Percentiles rank a stretch among this genome's conserved stretches.
Conservation (phyloP, 345 rosid genomes). For the Heritiera fomes region DNA sequence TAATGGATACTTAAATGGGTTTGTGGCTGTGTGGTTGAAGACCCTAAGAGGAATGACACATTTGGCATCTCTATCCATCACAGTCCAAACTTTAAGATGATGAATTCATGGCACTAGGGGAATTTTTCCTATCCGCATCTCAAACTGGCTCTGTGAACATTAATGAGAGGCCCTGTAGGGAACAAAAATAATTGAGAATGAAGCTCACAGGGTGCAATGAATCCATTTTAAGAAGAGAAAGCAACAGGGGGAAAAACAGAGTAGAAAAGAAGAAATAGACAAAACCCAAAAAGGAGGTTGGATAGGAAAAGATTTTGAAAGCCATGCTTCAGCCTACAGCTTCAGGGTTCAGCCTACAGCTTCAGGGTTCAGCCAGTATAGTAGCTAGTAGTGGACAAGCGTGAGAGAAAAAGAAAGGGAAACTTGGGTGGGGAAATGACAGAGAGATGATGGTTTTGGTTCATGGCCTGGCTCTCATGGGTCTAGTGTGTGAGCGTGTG, state of each 20-base stretch:
- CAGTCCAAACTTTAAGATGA: conserved; percentile 18
- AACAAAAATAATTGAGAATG: conserved; percentile 28
- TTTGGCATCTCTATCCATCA: conserved; percentile 3
- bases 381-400: conserved; percentile 34
- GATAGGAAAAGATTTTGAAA: not conserved
- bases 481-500: not conserved
- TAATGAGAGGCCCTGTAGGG: conserved; percentile 29
- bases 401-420: conserved; percentile 18
- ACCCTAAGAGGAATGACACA: not conserved
- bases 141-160: not conserved
- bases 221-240: conserved; percentile 12
- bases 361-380: not conserved
- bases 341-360: not conserved
- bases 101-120: conserved; percentile 14
- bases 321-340: not conserved
- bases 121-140: not conserved
- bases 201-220: conserved; percentile 32
- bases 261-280: conserved; percentile 17
- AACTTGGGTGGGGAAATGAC: conserved; percentile 29
- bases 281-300: conserved; percentile 17
- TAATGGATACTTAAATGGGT: not conserved
- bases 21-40: not conserved
- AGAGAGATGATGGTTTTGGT: conserved; percentile 27
- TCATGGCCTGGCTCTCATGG: conserved; percentile 10
- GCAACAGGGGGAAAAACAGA: conserved; percentile 23